Evolutionary conservation across 2,329 filamentous ascomycete genomes (phyloP).

Genomic region (Aspergillus viridinutans): DNA sequence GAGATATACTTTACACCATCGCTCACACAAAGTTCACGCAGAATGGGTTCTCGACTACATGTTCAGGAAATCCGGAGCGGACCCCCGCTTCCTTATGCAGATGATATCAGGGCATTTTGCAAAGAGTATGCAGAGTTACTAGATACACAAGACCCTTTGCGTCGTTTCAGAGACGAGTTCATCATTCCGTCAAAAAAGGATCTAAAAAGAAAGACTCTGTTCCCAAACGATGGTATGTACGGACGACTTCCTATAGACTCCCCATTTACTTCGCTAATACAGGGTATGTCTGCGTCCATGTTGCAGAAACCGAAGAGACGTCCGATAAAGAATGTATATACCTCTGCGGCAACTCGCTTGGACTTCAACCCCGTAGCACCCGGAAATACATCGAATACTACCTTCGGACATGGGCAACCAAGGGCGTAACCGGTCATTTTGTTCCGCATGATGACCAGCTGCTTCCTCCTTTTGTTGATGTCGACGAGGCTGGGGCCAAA

Average conservation of each 20-base stretch:
- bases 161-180: slow-evolving; percentile 64
- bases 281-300: background rate
- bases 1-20: background rate
- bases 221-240: slow-evolving; percentile 24
- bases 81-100: slow-evolving; percentile 26
- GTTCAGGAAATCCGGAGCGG: slow-evolving; percentile 23
- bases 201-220: slow-evolving; percentile 60
- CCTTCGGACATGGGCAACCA: slow-evolving; percentile 76
- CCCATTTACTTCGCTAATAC: background rate
- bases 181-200: slow-evolving; percentile 71
- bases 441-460: slow-evolving; percentile 62
- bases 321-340: slow-evolving; percentile 60
- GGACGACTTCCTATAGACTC: background rate
- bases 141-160: slow-evolving; percentile 59
- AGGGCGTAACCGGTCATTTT: slow-evolving; percentile 84
- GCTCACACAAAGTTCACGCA: background rate
- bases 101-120: slow-evolving; percentile 32
- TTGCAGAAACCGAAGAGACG: slow-evolving; percentile 22
- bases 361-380: slow-evolving; percentile 71
- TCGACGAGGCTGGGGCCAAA: slow-evolving; percentile 69
- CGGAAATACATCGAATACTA: slow-evolving; percentile 65
- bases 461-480: slow-evolving; percentile 69
- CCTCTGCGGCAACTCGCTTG: slow-evolving; percentile 85
- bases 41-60: slow-evolving; percentile 28
- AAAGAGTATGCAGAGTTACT: slow-evolving; percentile 45